These are phyloP conservation scores for Botrytis sinoallii DNA, from an alignment of 2,329 filamentous ascomycete species.

Conservation along the genomic window DNA sequence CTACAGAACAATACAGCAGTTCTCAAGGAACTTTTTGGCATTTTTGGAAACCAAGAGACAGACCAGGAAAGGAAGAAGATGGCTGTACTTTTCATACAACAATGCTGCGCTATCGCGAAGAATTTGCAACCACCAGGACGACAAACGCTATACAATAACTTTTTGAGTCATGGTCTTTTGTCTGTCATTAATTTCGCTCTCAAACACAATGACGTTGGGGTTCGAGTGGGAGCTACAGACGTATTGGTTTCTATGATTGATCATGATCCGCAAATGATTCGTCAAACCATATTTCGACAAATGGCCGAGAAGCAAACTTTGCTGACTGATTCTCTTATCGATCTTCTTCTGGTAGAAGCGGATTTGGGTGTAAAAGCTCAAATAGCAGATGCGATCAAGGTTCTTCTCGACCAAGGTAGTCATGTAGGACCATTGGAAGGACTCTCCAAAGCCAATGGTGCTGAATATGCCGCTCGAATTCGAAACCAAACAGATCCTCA, in stretches of 20 bases:
- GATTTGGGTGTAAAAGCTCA: slow-evolving; percentile 95
- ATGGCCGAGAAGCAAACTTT: slow-evolving; percentile 82
- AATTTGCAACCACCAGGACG: slow-evolving; percentile 83
- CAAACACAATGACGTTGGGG: slow-evolving; percentile 75
- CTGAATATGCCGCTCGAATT: slow-evolving; percentile 63
- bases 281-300: slow-evolving; percentile 87
- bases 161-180: slow-evolving; percentile 82
- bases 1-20: slow-evolving; percentile 79
- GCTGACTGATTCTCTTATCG: slow-evolving; percentile 88
- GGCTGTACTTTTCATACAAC: slow-evolving; percentile 92
- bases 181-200: slow-evolving; percentile 90
- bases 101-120: slow-evolving; percentile 92
- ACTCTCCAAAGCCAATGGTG: slow-evolving; percentile 58
- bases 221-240: slow-evolving; percentile 89
- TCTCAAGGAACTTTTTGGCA: slow-evolving; percentile 79
- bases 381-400: slow-evolving; percentile 91
- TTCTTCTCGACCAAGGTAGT: slow-evolving; percentile 75
- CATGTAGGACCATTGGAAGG: slow-evolving; percentile 55
- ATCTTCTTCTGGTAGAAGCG: slow-evolving; percentile 83
- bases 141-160: slow-evolving; percentile 82
- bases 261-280: slow-evolving; percentile 91
- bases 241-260: slow-evolving; percentile 93
- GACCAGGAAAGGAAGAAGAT: slow-evolving; percentile 80
- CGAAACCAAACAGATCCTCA: slow-evolving; percentile 63
- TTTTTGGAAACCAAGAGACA: slow-evolving; percentile 67